phyloP scores from a whole-genome alignment of 345 rosid genomes.

The Mangifera indica region DNA sequence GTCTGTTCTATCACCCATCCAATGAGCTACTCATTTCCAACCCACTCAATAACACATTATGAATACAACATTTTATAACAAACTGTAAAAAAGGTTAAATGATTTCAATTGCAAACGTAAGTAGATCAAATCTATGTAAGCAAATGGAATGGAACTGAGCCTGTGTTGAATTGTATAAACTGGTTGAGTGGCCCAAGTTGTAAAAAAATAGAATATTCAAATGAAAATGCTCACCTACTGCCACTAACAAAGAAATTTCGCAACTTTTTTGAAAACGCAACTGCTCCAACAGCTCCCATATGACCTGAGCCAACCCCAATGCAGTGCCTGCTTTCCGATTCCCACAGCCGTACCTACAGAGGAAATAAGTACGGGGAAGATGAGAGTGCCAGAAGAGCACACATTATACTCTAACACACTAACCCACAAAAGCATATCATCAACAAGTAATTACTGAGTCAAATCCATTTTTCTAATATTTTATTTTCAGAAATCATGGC shows the following conservation, averaged over 20 bases:
- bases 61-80: too few relatives aligned
- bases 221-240: conserved; percentile 62
- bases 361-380: conserved; percentile 12
- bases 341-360: conserved; percentile 87
- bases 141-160: too few relatives aligned
- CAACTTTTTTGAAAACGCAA: conserved; percentile 77
- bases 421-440: neutral
- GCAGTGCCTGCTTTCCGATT: conserved; percentile 60
- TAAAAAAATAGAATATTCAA: neutral
- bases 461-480: neutral
- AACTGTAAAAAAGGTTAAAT: too few relatives aligned
- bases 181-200: too few relatives aligned
- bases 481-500: neutral
- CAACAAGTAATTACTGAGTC: neutral
- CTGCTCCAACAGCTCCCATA: conserved; percentile 86
- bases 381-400: neutral
- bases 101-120: too few relatives aligned
- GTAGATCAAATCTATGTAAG: too few relatives aligned
- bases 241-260: conserved; percentile 80
- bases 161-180: too few relatives aligned
- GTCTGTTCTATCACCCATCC: too few relatives aligned
- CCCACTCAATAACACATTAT: too few relatives aligned
- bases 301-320: conserved; percentile 89
- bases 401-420: neutral
- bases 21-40: too few relatives aligned